These are phyloP conservation scores for Aspergillus fischeri DNA, from an alignment of 2,329 filamentous ascomycete species.

Conservation along the genomic window DNA sequence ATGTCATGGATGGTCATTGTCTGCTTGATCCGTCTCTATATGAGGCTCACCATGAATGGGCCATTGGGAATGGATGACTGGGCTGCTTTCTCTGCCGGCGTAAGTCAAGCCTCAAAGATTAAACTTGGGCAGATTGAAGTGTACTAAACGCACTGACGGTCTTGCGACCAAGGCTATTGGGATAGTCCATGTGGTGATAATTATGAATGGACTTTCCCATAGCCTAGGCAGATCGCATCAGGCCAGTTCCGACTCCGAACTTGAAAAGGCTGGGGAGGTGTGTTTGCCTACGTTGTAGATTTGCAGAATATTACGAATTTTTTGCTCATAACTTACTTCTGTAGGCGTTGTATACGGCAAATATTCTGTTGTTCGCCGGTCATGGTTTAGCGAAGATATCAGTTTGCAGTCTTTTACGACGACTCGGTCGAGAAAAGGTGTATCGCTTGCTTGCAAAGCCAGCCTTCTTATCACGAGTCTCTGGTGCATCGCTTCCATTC, in stretches of 20 bases:
- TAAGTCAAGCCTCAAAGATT: conserved; percentile 4
- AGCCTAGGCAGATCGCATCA: conserved; percentile 19
- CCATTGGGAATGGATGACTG: conserved; percentile 20
- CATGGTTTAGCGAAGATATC: conserved; percentile 26
- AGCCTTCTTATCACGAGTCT: conserved; percentile 11
- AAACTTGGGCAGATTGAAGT: neutral
- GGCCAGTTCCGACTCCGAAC: neutral
- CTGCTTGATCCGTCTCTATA: conserved; percentile 18
- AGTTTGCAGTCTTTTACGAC: conserved; percentile 23
- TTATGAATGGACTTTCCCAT: conserved; percentile 19
- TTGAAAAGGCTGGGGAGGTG: conserved; percentile 9
- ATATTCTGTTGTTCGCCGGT: conserved; percentile 24
- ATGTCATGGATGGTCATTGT: conserved; percentile 22
- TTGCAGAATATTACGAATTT: neutral
- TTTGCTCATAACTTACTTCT: neutral
- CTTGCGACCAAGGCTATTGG: conserved; percentile 12
- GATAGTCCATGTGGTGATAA: conserved; percentile 18
- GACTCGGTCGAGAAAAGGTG: conserved; percentile 16
- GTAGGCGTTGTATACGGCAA: conserved; percentile 11
- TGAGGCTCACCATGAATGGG: conserved; percentile 21
- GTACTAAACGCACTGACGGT: neutral
- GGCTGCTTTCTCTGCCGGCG: conserved; percentile 13
- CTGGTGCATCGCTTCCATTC: conserved; percentile 19
- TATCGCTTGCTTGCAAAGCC: conserved; percentile 13
- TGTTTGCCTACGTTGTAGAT: neutral